These are phyloP conservation scores for Flaveria brownii DNA, from an alignment of 129 eudicot species.

Conservation along the genomic window DNA sequence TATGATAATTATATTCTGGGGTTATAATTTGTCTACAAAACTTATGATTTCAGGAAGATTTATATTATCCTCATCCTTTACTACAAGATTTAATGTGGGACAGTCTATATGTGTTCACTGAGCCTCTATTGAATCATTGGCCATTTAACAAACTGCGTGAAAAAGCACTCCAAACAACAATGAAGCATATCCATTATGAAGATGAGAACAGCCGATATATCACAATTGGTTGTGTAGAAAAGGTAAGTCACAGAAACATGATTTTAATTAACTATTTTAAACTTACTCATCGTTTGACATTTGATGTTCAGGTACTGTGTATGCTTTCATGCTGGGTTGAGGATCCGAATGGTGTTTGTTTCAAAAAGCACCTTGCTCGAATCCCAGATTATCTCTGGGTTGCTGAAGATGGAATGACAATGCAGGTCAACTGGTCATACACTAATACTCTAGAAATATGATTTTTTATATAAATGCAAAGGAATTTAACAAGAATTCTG, in stretches of 20 bases:
- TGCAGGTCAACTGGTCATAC: slow-evolving; percentile 57
- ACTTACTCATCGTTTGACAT: background rate
- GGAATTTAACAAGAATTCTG: background rate
- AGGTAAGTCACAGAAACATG: slow-evolving; percentile 32
- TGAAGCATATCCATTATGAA: slow-evolving; percentile 55
- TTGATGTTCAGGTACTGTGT: slow-evolving; percentile 54
- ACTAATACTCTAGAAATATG: background rate
- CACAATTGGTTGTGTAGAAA: slow-evolving; percentile 77
- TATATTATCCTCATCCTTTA: slow-evolving; percentile 39
- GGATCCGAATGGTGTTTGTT: slow-evolving; percentile 81
- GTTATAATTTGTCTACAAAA: slow-evolving; percentile 3
- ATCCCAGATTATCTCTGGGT: slow-evolving; percentile 85
- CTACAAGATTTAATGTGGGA: slow-evolving; percentile 46
- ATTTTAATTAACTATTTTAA: background rate
- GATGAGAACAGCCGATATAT: slow-evolving; percentile 78
- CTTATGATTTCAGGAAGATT: slow-evolving; percentile 35
- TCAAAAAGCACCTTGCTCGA: slow-evolving; percentile 82
- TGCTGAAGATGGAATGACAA: slow-evolving; percentile 96
- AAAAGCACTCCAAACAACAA: slow-evolving; percentile 40
- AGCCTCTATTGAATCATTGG: slow-evolving; percentile 39
- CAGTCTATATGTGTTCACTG: slow-evolving; percentile 34
- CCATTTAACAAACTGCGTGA: slow-evolving; percentile 38
- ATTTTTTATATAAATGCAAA: slow-evolving; percentile 14
- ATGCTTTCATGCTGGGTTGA: slow-evolving; percentile 97
- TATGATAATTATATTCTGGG: background rate